Evolutionary conservation across 805 yeast species (phyloP), one percentile per base, ranked within the genome.

Genomic region (Candida tammaniensis): DNA sequence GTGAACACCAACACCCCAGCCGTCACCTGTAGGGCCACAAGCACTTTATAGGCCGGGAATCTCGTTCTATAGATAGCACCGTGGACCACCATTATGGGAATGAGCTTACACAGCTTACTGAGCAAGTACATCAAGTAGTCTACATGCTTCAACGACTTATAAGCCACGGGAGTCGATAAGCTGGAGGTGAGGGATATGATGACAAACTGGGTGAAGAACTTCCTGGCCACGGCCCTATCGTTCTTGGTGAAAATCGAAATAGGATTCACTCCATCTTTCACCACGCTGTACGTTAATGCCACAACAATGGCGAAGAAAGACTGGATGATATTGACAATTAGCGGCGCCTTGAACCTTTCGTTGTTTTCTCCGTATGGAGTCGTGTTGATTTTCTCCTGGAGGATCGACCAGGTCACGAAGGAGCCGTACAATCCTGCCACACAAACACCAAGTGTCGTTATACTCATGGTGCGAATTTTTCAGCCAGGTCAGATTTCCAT

Each of bases 71-170:
- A 91, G 9, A 86, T 48, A 11, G 78, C 46, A 38, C 81, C 62
- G 51, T 88, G 96, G 3, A 93, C 84, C 21, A 85, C 54, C 82
- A 93, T 80, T n/a, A 91, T 95, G 0, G 99, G 99, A 15, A 93
- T 77, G 57, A 93, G 70, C 51, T 93, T 93, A 56, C 98, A 91
- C 35, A 95, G 82, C 54, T 93, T 93, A 13, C 96, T 95, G 41
- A 93, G 70, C 43, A 91, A 72, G 48, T 77, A 82, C 0, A 94
- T 83, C 51, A 93, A 64, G 53, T 85, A 93, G 52, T 86, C 96
- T 20, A 93, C 91, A 55, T 91, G 86, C 31, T 74, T 70, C 40
- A 91, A 62, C 13, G 95, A 78, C 26, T 80, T 74, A 41, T 86
- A 80, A 1, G 95, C 93, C 28, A 93, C 60, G 4, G 96, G 96